Conservation (phyloP, 139 green algal species). For the Zygnema cylindricum region DNA sequence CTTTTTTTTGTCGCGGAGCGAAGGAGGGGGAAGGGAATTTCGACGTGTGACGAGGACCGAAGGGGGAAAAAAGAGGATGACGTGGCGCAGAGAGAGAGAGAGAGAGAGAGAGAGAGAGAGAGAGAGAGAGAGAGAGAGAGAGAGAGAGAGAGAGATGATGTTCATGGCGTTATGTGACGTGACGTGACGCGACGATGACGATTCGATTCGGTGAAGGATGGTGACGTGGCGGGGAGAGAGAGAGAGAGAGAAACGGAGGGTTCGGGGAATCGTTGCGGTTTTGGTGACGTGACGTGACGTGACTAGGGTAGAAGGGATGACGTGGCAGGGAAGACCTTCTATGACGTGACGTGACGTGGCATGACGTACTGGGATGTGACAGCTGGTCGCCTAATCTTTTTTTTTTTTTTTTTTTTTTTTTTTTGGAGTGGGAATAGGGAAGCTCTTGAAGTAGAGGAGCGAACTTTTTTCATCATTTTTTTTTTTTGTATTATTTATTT, state of each 20-base stretch:
- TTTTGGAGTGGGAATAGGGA: too few species aligned
- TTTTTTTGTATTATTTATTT: too few species aligned
- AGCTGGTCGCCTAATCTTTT: too few species aligned
- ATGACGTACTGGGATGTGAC: too few species aligned
- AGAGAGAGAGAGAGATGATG: neutral
- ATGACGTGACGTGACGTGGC: too few species aligned
- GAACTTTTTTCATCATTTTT: too few species aligned
- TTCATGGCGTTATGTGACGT: neutral
- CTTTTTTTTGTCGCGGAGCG: too few species aligned
- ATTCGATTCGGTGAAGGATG: neutral
- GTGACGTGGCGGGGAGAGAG: neutral
- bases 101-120: neutral
- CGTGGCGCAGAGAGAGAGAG: neutral
- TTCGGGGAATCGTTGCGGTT: neutral
- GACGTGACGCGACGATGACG: neutral
- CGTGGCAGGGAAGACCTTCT: neutral
- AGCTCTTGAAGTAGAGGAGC: too few species aligned
- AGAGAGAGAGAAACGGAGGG: neutral
- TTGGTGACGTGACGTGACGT: neutral
- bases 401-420: too few species aligned
- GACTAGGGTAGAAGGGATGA: neutral
- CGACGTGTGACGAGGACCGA: neutral
- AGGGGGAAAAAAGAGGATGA: neutral
- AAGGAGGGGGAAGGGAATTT: neutral
- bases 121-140: neutral